These are phyloP conservation scores for Saxispiralis lemnorum DNA, from an alignment of 495 filamentous ascomycete genomes.

Conservation along the genomic window DNA sequence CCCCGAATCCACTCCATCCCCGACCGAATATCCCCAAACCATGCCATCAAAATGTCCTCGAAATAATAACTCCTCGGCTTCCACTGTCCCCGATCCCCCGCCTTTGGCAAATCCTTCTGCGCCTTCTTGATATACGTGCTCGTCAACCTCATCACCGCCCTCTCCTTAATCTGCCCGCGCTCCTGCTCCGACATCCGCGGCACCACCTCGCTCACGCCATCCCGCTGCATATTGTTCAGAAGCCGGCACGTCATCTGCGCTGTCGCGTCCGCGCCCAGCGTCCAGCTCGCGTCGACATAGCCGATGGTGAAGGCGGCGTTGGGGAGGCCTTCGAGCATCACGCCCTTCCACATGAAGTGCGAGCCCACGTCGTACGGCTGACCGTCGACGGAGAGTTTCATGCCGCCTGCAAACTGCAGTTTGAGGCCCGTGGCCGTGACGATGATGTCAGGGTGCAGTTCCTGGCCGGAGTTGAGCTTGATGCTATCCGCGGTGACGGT, in stretches of 20 bases:
- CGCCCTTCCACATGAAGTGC: conserved; percentile 39
- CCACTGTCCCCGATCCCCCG: conserved; percentile 36
- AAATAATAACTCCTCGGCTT: conserved; percentile 35
- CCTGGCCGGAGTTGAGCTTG: conserved; percentile 34
- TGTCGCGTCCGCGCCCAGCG: conserved; percentile 39
- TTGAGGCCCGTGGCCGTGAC: conserved; percentile 58
- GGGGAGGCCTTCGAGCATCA: conserved; percentile 43
- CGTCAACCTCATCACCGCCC: conserved; percentile 29
- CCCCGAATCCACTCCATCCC: conserved; percentile 17
- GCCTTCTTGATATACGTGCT: conserved; percentile 35
- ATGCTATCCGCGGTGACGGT: conserved; percentile 43
- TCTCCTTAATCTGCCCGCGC: conserved; percentile 20
- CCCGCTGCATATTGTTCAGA: conserved; percentile 27
- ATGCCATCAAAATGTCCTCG: conserved; percentile 33
- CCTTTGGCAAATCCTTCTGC: conserved; percentile 26
- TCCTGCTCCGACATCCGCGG: conserved; percentile 17
- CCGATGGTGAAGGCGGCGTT: conserved; percentile 40
- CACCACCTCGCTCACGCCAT: conserved; percentile 22
- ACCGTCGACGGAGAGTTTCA: conserved; percentile 38
- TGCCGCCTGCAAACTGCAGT: conserved; percentile 35
- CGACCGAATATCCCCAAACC: conserved; percentile 30
- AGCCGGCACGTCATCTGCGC: conserved; percentile 31
- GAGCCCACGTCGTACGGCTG: conserved; percentile 28
- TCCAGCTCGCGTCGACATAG: conserved; percentile 43
- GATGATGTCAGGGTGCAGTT: conserved; percentile 50